Evolutionary conservation across 192 early-diverging fungal genomes (phyloP).

Genomic region (Coemansia sp.): DNA sequence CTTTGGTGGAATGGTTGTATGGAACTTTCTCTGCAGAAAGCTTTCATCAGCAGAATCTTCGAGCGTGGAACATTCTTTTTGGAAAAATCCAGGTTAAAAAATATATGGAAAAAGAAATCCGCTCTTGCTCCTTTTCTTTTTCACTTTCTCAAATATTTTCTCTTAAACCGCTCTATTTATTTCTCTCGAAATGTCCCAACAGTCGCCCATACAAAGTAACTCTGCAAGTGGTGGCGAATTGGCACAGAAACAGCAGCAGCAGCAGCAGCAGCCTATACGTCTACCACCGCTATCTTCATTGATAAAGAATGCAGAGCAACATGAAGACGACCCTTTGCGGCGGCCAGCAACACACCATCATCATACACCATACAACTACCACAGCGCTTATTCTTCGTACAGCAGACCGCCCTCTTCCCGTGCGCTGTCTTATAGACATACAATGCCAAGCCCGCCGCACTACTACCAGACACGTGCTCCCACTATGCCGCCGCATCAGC

Average conservation of each 20-base stretch:
- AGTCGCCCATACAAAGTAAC: background rate
- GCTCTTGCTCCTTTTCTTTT: slow-evolving; percentile 3
- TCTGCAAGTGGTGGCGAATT: background rate
- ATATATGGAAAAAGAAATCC: background rate
- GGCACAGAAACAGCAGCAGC: background rate
- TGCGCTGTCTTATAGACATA: background rate
- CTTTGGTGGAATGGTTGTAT: no score
- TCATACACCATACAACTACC: background rate
- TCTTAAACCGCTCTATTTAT: background rate
- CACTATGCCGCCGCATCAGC: background rate
- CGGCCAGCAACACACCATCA: slow-evolving; percentile 3
- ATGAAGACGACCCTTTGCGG: background rate
- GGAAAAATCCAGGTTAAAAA: slow-evolving; percentile 4
- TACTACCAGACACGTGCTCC: slow-evolving; percentile 1
- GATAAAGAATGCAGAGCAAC: slow-evolving; percentile 23
- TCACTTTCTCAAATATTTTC: slow-evolving; percentile 5
- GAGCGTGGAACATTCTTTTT: slow-evolving; percentile 2
- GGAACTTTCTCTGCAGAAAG: no score
- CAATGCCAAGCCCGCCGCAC: slow-evolving; percentile 1
- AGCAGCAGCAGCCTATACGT: slow-evolving; percentile 12
- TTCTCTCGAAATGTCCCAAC: background rate
- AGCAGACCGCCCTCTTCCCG: background rate
- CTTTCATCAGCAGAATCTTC: background rate
- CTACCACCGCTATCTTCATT: slow-evolving; percentile 44
- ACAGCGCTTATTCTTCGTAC: background rate